Evolutionary conservation across 306 rosid species (phyloP).

Genomic region (Cajanus cajan): DNA sequence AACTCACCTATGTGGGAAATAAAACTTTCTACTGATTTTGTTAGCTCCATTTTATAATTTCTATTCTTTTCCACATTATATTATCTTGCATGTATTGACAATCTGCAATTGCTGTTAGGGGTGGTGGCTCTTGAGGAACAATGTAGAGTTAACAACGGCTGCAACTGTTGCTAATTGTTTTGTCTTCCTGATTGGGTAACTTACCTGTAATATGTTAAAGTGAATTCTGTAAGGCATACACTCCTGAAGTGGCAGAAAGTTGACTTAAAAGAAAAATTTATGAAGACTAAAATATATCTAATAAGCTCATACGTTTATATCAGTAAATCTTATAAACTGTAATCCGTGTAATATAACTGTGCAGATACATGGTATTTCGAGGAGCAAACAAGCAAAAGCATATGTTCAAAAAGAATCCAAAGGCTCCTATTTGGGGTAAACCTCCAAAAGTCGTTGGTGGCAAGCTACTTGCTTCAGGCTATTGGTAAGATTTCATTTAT

Average conservation of each 20-base stretch:
- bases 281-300: neutral
- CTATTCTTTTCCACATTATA: neutral
- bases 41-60: slow-evolving; percentile 10
- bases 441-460: slow-evolving; percentile 89
- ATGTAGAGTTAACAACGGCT: slow-evolving; percentile 64
- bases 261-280: neutral
- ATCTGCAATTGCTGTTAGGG: slow-evolving; percentile 55
- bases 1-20: neutral
- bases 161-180: slow-evolving; percentile 66
- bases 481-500: slow-evolving; percentile 65
- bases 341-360: slow-evolving; percentile 23
- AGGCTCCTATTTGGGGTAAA: slow-evolving; percentile 86
- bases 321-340: neutral
- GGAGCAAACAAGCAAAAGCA: slow-evolving; percentile 99
- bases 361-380: slow-evolving; percentile 86
- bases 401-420: slow-evolving; percentile 79
- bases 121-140: slow-evolving; percentile 89
- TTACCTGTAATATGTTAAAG: neutral
- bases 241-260: neutral
- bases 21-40: neutral
- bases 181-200: slow-evolving; percentile 86
- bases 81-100: slow-evolving; percentile 23
- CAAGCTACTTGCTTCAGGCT: slow-evolving; percentile 95
- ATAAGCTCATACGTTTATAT: slow-evolving; percentile 13
- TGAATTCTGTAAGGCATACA: slow-evolving; percentile 17